Conservation (phyloP, 139 green algal genomes). For the Astrephomene gubernaculifera region DNA sequence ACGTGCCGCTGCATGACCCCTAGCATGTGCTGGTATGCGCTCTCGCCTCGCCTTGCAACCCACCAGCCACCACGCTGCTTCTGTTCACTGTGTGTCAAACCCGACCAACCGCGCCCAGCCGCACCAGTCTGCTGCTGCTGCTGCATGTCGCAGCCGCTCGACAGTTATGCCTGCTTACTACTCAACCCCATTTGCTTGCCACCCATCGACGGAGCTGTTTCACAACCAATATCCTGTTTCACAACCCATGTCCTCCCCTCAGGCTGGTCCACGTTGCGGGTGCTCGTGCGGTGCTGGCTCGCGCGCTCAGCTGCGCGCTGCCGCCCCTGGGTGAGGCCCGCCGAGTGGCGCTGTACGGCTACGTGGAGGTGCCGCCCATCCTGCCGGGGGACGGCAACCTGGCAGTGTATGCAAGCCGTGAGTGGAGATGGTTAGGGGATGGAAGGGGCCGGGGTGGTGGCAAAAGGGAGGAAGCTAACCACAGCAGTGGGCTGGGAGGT, state of each 20-base stretch:
- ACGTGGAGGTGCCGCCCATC: constrained; percentile 45
- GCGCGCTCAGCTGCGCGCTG: constrained; percentile 5
- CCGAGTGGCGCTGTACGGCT: constrained; percentile 28
- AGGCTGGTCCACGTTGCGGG: constrained; percentile 25
- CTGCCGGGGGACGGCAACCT: constrained; percentile 18
- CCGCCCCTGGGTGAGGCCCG: neutral
- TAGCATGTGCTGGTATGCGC: too few relatives aligned
- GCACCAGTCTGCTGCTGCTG: neutral
- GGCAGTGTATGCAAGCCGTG: constrained; percentile 11
- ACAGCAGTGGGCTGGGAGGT: too few relatives aligned
- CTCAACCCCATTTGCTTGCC: neutral
- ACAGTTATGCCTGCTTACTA: neutral
- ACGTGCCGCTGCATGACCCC: neutral
- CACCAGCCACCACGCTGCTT: too few relatives aligned
- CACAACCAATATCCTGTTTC: too few relatives aligned
- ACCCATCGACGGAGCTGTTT: too few relatives aligned
- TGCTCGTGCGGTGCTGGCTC: constrained; percentile 4
- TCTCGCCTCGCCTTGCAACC: too few relatives aligned
- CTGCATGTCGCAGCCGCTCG: neutral
- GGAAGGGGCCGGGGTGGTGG: too few relatives aligned
- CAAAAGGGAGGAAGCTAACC: too few relatives aligned
- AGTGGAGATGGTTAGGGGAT: too few relatives aligned
- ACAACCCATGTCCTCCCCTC: neutral
- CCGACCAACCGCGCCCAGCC: neutral
- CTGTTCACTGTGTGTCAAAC: neutral